A percentile compares a stretch with the other conserved stretches of the same genome.
These are phyloP conservation scores for Blastocystis sp. DNA, from an alignment of 352 stramenopile genomes.

Conservation along the genomic window DNA sequence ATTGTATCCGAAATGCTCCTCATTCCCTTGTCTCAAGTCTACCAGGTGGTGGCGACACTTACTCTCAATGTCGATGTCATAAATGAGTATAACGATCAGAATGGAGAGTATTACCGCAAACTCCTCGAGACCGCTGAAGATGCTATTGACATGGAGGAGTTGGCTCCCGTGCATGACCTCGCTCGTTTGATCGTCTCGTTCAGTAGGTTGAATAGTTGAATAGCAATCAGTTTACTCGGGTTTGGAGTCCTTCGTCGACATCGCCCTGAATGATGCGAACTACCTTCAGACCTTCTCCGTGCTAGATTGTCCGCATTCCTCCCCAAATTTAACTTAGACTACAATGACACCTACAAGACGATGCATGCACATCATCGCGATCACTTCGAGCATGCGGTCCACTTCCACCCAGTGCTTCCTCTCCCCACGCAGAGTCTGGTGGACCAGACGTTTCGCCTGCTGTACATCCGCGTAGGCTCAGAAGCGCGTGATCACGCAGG, in stretches of 20 bases:
- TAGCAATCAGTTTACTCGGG: neutral
- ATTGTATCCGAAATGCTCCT: too few relatives aligned
- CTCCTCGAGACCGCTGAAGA: neutral
- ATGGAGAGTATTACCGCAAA: neutral
- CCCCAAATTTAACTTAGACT: neutral
- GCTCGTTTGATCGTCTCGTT: neutral
- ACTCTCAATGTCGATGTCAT: too few relatives aligned
- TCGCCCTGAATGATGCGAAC: neutral
- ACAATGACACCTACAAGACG: constrained; percentile 17
- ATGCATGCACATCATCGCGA: constrained; percentile 30
- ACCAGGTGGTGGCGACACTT: too few relatives aligned
- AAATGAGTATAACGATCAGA: neutral
- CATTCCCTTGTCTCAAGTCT: too few relatives aligned
- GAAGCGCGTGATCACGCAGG: neutral
- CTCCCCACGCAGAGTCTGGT: neutral
- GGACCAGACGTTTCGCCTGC: constrained; percentile 14
- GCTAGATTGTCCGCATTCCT: neutral
- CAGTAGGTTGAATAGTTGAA: neutral
- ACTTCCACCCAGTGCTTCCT: neutral
- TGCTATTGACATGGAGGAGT: neutral
- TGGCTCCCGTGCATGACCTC: constrained; percentile 13
- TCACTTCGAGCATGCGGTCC: neutral
- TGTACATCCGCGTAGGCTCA: constrained; percentile 14
- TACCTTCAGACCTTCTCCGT: constrained; percentile 21
- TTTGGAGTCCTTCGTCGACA: neutral